phyloP scores from a whole-genome alignment of 2,329 filamentous ascomycete species.

The Ciborinia camelliae region DNA sequence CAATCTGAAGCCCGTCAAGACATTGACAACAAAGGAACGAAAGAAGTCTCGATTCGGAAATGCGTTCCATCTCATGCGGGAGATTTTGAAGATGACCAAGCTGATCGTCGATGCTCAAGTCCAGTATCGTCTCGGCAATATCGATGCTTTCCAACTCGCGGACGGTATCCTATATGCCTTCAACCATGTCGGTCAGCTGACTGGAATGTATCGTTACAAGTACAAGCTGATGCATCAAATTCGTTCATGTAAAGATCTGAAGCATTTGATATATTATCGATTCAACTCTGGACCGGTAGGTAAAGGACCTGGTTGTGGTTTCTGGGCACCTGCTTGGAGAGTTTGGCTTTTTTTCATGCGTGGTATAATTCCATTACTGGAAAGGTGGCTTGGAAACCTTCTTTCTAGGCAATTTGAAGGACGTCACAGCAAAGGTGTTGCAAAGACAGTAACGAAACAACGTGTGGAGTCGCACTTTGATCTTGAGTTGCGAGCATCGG shows the following conservation, averaged over 20 bases:
- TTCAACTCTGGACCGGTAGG: slow-evolving; percentile 97
- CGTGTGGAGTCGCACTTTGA: slow-evolving; percentile 98
- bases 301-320: slow-evolving; percentile 95
- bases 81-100: slow-evolving; percentile 93
- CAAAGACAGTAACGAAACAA: slow-evolving; percentile 98
- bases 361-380: slow-evolving; percentile 92
- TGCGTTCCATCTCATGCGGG: slow-evolving; percentile 97
- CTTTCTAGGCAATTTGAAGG: slow-evolving; percentile 97
- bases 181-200: slow-evolving; percentile 97
- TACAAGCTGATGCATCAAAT: slow-evolving; percentile 99
- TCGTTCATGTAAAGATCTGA: slow-evolving; percentile 96
- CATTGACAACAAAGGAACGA: slow-evolving; percentile 94
- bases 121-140: slow-evolving; percentile 94
- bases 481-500: slow-evolving; percentile 90
- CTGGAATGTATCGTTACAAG: slow-evolving; percentile 99
- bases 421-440: slow-evolving; percentile 96
- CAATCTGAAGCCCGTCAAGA: slow-evolving; percentile 98
- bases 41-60: slow-evolving; percentile 99
- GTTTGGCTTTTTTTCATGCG: slow-evolving; percentile 99
- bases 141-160: slow-evolving; percentile 96
- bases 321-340: slow-evolving; percentile 98
- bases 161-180: slow-evolving; percentile 99
- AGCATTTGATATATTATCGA: slow-evolving; percentile 98
- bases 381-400: slow-evolving; percentile 95
- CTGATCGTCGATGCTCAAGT: slow-evolving; percentile 98